A percentile compares a stretch with the other conserved stretches of the same genome.
Evolutionary conservation across 1,139 yeast species (phyloP).

Genomic region (Saccharomyces hybrid): DNA sequence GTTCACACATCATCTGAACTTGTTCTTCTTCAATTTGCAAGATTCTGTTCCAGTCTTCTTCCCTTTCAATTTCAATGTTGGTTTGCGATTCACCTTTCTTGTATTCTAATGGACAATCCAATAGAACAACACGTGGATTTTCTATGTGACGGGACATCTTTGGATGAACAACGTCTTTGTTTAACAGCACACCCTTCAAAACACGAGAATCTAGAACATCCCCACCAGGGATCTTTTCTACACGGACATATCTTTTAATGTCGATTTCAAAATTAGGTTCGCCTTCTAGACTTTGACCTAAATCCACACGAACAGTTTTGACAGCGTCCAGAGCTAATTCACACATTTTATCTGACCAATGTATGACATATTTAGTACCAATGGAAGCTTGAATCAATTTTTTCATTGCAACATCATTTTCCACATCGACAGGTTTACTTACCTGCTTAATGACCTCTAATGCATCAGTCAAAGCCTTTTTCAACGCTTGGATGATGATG

Average conservation of each 20-base stretch:
- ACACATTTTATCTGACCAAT: conserved; percentile 93
- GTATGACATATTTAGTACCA: conserved; percentile 88
- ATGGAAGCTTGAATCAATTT: conserved; percentile 82
- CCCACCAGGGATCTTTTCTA: conserved; percentile 96
- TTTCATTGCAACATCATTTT: conserved; percentile 80
- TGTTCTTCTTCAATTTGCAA: conserved; percentile 97
- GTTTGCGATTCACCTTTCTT: conserved; percentile 99
- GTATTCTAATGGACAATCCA: conserved; percentile 96
- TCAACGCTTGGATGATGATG: conserved; percentile 86
- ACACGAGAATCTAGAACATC: conserved; percentile 85
- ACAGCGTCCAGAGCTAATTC: conserved; percentile 81
- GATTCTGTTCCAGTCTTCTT: conserved; percentile 93
- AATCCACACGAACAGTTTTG: conserved; percentile 63
- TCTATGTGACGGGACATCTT: conserved; percentile 86
- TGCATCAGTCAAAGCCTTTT: conserved; percentile 86
- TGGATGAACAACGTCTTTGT: conserved; percentile 97
- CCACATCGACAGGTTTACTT: conserved; percentile 75
- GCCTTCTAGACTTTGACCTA: conserved; percentile 43
- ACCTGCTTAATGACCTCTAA: conserved; percentile 79
- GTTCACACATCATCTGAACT: conserved; percentile 79
- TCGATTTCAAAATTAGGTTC: conserved; percentile 56
- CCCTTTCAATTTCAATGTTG: conserved; percentile 92
- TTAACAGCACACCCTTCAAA: conserved; percentile 83
- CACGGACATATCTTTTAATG: conserved; percentile 82
- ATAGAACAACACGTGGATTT: conserved; percentile 78